Conservation (phyloP, 2,329 filamentous ascomycete species). For the Blumeria graminis region DNA sequence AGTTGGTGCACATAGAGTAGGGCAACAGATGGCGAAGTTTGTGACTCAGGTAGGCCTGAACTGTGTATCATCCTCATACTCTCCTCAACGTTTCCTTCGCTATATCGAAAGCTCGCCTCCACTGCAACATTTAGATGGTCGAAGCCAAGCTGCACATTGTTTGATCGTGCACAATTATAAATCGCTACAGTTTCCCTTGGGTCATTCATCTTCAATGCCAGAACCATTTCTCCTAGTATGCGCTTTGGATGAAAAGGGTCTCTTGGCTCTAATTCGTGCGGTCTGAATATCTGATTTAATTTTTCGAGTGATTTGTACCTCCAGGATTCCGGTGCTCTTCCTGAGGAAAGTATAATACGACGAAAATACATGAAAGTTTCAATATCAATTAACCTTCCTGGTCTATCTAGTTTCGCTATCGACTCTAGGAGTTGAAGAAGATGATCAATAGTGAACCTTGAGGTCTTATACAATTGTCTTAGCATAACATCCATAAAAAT, state of each 20-base stretch:
- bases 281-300: not conserved
- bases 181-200: conserved; percentile 7
- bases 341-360: not conserved
- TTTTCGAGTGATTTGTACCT: conserved; percentile 4
- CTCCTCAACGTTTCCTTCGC: conserved; percentile 3
- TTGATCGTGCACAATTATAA: conserved; percentile 8
- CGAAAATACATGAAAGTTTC: conserved; percentile 8
- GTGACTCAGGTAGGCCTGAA: conserved; percentile 6
- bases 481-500: conserved; percentile 13
- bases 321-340: not conserved
- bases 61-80: conserved; percentile 8
- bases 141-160: conserved; percentile 4
- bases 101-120: conserved; percentile 8
- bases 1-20: conserved; percentile 11
- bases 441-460: conserved; percentile 10
- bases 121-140: conserved; percentile 10
- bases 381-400: conserved; percentile 4
- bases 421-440: conserved; percentile 7
- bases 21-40: conserved; percentile 7
- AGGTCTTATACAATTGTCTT: conserved; percentile 8
- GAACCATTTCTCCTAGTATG: not conserved
- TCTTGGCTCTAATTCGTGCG: not conserved
- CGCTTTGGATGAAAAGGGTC: not conserved
- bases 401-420: conserved; percentile 2
- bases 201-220: not conserved